These are phyloP conservation scores for Colletotrichum sidae DNA, from an alignment of 2,329 filamentous ascomycete genomes.

Conservation along the genomic window DNA sequence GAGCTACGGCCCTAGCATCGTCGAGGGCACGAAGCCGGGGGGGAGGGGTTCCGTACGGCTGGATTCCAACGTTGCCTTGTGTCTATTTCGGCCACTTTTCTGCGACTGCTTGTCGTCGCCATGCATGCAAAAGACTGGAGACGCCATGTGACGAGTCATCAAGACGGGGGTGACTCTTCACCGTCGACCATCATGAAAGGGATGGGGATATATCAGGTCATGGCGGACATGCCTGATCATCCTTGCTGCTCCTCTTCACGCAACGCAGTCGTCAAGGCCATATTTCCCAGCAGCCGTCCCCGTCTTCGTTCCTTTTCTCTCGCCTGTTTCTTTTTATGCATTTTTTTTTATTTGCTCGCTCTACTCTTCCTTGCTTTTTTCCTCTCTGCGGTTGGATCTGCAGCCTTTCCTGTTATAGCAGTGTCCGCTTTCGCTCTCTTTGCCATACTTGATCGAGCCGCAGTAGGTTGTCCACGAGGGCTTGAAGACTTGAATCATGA, in stretches of 20 bases:
- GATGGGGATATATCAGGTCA: slow-evolving; percentile 26
- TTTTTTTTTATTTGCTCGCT: slow-evolving; percentile 8
- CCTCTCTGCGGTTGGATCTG: not conserved
- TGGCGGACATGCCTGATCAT: slow-evolving; percentile 22
- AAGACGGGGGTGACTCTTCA: slow-evolving; percentile 11
- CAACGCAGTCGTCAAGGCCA: not conserved
- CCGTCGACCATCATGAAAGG: slow-evolving; percentile 16
- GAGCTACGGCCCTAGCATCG: no score
- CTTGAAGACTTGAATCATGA: no score
- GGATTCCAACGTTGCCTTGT: not conserved
- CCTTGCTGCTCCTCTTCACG: slow-evolving; percentile 3
- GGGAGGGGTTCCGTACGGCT: not conserved
- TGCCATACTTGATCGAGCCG: not conserved
- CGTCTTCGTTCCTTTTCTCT: not conserved
- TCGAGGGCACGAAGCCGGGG: no score
- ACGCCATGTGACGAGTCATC: slow-evolving; percentile 14
- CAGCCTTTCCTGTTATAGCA: not conserved
- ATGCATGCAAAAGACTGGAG: not conserved
- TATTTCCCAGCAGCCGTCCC: not conserved
- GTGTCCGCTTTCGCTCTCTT: not conserved
- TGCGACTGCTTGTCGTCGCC: not conserved
- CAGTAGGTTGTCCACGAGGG: no score
- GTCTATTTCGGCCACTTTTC: slow-evolving; percentile 25
- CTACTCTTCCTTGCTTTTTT: slow-evolving; percentile 13
- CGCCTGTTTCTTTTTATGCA: slow-evolving; percentile 11